These are phyloP conservation scores for Zygnema cylindricum DNA, from an alignment of 139 green algal genomes.

Conservation along the genomic window DNA sequence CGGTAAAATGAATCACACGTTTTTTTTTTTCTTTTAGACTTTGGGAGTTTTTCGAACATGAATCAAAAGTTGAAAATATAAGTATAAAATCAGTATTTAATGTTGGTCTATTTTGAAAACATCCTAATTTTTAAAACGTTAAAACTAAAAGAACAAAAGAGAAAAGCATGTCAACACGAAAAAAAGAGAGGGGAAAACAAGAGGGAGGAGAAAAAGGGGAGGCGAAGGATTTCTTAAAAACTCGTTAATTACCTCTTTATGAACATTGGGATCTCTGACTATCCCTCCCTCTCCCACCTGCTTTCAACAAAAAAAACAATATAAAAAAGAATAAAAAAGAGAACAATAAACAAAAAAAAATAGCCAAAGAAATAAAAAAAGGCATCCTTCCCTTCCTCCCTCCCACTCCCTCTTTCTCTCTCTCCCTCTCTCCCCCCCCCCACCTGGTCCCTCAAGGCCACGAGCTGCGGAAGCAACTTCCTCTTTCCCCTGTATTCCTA, in stretches of 20 bases:
- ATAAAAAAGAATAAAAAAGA: neutral
- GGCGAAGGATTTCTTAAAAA: neutral
- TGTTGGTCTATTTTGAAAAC: neutral
- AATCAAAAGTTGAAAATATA: constrained; percentile 4
- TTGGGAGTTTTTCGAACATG: too few species aligned
- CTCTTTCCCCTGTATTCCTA: neutral
- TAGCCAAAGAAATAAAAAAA: too few species aligned
- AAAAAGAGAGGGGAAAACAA: neutral
- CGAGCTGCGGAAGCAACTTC: neutral
- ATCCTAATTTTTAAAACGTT: neutral
- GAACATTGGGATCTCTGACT: constrained; percentile 44
- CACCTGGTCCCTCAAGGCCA: neutral
- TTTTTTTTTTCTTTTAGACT: too few species aligned
- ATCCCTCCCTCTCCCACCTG: constrained; percentile 56
- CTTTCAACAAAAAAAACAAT: neutral
- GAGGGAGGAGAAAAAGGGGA: neutral
- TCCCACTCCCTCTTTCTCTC: neutral
- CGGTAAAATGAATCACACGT: too few species aligned
- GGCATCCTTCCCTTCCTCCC: too few species aligned
- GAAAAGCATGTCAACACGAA: neutral
- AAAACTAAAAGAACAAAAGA: neutral
- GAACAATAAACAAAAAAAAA: too few species aligned
- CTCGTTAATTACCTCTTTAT: constrained; percentile 55
- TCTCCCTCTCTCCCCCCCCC: neutral
- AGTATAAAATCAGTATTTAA: neutral